Evolutionary conservation across 2,329 filamentous ascomycete species (phyloP), one percentile per base, ranked within the genome.

Genomic region (Penicillium sp.): DNA sequence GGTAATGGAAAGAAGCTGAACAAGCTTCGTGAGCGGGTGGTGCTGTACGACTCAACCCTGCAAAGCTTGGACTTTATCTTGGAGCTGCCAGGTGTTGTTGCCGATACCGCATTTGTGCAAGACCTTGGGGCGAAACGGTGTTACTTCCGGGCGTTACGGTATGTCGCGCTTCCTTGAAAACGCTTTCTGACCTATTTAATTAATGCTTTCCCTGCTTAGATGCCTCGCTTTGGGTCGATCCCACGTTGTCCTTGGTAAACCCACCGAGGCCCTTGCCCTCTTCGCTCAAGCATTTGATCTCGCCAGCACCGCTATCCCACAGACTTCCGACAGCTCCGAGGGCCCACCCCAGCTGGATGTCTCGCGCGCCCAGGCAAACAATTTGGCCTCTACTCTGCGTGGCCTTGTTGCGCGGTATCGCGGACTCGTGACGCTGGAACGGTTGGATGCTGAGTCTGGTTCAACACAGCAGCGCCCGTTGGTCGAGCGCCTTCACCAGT

Each of bases 131-230:
- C 87, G 37, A 94, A 92, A 68, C 83, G 85, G 38, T 83, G 85
- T 62, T 98, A 98, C 78, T 99, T 98, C 80, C 86, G 89, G 63
- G 91, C 95, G 10, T 82, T 98, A 58, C 96, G 94, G 89, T 93
- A 82, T 74, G 85, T 30, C 19, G 5, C 13, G 14, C 46, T 25
- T 52, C 4, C 45, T 40, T 52, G 38, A 55, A n/a, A 30, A 48
- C 14, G 26, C 4, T 30, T 45, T n/a, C n/a, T 33, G 16, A n/a
- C 5, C 77, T 43, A 26, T 35, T 11, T 8, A 10, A 57, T 58
- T 61, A 57, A 64, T 28, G 51, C 63, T 52, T 25, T 16, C 19
- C 57, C 19, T 33, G 28, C 55, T 54, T 59, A 92, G 91, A 75
- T 93, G 88, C 69, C 83, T 97, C 52, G 89, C 93, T 42, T 88